Evolutionary conservation across 768 basidiomycete species (phyloP).

Genomic region (Lactarius indigo): DNA sequence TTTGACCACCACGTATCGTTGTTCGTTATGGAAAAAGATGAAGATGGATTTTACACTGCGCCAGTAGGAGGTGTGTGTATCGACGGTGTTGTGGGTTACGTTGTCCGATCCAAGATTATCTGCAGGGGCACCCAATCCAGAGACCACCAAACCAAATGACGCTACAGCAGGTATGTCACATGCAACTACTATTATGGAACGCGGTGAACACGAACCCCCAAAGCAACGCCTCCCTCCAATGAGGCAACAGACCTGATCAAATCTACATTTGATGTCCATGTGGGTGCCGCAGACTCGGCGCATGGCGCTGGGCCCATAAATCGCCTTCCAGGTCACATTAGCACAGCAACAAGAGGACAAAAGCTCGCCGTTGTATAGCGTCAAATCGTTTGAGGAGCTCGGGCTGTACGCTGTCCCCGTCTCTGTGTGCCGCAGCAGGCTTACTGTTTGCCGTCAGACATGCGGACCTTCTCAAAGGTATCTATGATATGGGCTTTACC

Average conservation of each 20-base stretch:
- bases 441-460: constrained; percentile 46
- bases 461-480: constrained; percentile 85
- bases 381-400: constrained; percentile 92
- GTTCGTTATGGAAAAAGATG: constrained; percentile 62
- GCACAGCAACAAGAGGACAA: constrained; percentile 96
- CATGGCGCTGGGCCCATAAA: neutral
- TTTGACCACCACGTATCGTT: neutral
- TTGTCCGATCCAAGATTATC: neutral
- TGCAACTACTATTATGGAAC: neutral
- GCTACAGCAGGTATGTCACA: constrained; percentile 10
- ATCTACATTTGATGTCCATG: constrained; percentile 81
- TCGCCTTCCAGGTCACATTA: constrained; percentile 70
- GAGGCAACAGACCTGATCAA: constrained; percentile 61
- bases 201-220: neutral
- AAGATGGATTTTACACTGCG: constrained; percentile 74
- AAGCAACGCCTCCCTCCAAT: neutral
- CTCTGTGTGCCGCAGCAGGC: constrained; percentile 41
- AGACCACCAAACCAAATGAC: neutral
- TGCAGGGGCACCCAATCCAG: neutral
- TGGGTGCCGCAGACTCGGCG: constrained; percentile 36
- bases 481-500: constrained; percentile 93
- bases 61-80: constrained; percentile 40
- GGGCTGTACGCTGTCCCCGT: constrained; percentile 82
- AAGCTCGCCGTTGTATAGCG: constrained; percentile 92
- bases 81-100: neutral